These are phyloP conservation scores for Kwoniella newhampshirensis DNA, from an alignment of 768 basidiomycete genomes.

Conservation along the genomic window DNA sequence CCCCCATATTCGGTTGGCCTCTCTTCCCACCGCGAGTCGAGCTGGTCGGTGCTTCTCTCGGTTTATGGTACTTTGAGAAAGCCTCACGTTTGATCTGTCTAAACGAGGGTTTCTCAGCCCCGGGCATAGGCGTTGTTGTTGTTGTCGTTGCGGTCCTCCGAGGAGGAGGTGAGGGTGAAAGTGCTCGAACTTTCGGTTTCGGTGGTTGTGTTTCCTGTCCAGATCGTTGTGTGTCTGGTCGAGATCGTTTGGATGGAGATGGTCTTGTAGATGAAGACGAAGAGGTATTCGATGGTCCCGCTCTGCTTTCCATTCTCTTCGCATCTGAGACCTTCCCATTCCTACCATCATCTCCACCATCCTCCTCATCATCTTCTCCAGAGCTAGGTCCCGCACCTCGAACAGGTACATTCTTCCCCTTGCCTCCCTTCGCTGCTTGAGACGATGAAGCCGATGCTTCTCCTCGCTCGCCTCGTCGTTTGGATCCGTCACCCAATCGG, in stretches of 20 bases:
- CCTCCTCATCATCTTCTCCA: neutral
- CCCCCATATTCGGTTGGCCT: slow-evolving; percentile 73
- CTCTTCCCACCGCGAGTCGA: slow-evolving; percentile 10
- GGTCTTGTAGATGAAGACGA: slow-evolving; percentile 1
- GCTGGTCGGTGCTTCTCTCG: neutral
- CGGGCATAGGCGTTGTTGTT: slow-evolving; percentile 14
- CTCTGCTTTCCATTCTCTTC: slow-evolving; percentile 46
- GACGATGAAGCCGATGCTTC: slow-evolving; percentile 18
- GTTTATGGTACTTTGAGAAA: slow-evolving; percentile 38
- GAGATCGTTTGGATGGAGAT: too few relatives aligned
- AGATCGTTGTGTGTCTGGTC: too few relatives aligned
- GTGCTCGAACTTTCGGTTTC: slow-evolving; percentile 21
- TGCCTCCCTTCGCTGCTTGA: slow-evolving; percentile 3
- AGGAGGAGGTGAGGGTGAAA: slow-evolving; percentile 25
- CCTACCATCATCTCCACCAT: neutral
- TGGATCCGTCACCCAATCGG: slow-evolving; percentile 59
- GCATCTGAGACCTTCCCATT: neutral
- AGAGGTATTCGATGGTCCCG: neutral
- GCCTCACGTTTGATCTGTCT: slow-evolving; percentile 44
- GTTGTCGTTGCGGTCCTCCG: too few relatives aligned
- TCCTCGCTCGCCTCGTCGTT: slow-evolving; percentile 13
- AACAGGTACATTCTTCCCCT: slow-evolving; percentile 13
- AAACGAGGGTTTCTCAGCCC: slow-evolving; percentile 16
- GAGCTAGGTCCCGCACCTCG: slow-evolving; percentile 10
- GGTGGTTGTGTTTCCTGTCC: neutral